Evolutionary conservation across 1,284 basidiomycete species (phyloP).

Genomic region (Irpex rosettiformis): DNA sequence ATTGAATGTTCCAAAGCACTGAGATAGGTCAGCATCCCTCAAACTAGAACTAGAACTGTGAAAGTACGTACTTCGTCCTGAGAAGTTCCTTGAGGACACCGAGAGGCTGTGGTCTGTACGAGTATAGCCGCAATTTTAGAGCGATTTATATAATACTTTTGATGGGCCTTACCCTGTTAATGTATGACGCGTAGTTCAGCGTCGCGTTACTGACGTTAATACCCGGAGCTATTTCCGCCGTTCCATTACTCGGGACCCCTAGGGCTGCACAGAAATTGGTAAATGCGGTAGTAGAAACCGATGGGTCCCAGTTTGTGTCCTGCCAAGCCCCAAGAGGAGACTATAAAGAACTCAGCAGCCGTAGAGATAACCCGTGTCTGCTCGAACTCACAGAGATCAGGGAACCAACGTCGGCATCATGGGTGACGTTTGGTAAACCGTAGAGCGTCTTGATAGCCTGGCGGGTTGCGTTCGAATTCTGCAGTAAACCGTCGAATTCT

Average conservation of each 20-base stretch:
- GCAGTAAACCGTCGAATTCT: constrained; percentile 59
- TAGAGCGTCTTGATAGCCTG: constrained; percentile 63
- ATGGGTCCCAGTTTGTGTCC: constrained; percentile 70
- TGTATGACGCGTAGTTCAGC: constrained; percentile 73
- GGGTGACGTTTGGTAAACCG: constrained; percentile 58
- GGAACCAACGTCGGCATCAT: constrained; percentile 75
- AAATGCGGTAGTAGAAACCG: constrained; percentile 52
- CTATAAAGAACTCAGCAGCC: constrained; percentile 19
- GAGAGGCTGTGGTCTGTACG: constrained; percentile 49
- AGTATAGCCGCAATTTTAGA: not conserved
- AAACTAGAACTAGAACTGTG: not conserved
- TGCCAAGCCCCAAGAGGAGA: constrained; percentile 49
- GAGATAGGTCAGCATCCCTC: not conserved
- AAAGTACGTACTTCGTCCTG: constrained; percentile 53
- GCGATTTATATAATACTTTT: not conserved
- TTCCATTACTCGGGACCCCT: constrained; percentile 32
- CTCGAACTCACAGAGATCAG: constrained; percentile 46
- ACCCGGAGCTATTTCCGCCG: constrained; percentile 15
- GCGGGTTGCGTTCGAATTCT: constrained; percentile 33
- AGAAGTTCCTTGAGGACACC: constrained; percentile 50
- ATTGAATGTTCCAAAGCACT: constrained; percentile 85
- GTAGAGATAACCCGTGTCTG: not conserved
- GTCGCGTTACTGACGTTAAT: constrained; percentile 47
- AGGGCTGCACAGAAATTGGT: constrained; percentile 68
- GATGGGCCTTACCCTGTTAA: constrained; percentile 52